Evolutionary conservation across 495 filamentous ascomycete species (phyloP).

Genomic region (Amorphotheca resinae): DNA sequence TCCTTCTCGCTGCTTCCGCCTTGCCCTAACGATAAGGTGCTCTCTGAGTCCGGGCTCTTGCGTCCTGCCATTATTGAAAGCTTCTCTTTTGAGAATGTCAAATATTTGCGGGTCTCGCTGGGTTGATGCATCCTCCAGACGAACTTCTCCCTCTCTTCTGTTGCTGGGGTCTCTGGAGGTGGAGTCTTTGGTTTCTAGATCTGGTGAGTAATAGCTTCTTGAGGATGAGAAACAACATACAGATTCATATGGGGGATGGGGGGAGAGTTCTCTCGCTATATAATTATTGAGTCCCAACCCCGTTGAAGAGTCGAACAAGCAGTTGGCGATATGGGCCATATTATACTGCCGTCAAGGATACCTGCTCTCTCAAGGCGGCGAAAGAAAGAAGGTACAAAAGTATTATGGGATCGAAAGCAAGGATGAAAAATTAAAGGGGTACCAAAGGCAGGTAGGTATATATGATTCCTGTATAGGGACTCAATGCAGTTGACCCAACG

Average conservation of each 20-base stretch:
- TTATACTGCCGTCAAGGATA: slow-evolving; percentile 2
- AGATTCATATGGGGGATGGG: slow-evolving; percentile 9
- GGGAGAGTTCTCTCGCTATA: slow-evolving; percentile 22
- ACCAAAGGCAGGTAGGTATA: neutral
- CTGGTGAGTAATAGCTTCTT: neutral
- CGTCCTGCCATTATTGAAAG: slow-evolving; percentile 21
- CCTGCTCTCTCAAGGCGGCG: slow-evolving; percentile 2
- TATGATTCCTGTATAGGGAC: neutral
- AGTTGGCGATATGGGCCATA: slow-evolving; percentile 24
- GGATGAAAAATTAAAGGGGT: neutral
- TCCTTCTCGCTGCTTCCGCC: slow-evolving; percentile 26
- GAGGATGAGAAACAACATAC: slow-evolving; percentile 8
- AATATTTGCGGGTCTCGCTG: slow-evolving; percentile 33
- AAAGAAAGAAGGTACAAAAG: too few species aligned
- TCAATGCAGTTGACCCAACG: neutral
- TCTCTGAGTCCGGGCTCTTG: slow-evolving; percentile 39
- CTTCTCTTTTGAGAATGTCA: slow-evolving; percentile 36
- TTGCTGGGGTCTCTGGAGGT: slow-evolving; percentile 23
- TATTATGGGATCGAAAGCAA: too few species aligned
- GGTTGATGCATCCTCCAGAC: slow-evolving; percentile 41
- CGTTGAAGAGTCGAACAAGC: slow-evolving; percentile 12
- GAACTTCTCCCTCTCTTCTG: slow-evolving; percentile 30
- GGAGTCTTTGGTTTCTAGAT: slow-evolving; percentile 23
- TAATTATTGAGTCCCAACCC: slow-evolving; percentile 23
- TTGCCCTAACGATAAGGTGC: slow-evolving; percentile 34